phyloP scores from a whole-genome alignment of 2,329 filamentous ascomycete genomes.

The Ilyonectria robusta region DNA sequence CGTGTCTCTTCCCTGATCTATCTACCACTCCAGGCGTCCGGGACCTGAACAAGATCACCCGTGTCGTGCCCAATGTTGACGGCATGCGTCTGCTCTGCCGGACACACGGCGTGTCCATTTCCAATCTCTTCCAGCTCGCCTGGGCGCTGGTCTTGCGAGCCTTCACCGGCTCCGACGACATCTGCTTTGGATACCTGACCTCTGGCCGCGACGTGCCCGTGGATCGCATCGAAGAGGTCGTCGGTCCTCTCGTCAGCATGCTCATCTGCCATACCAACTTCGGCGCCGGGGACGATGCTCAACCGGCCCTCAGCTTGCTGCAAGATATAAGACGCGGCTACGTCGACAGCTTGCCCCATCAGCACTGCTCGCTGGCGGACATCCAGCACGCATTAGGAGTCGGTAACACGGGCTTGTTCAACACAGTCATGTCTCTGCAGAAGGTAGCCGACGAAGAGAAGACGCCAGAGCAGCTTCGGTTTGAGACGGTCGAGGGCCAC shows the following conservation, averaged over 20 bases:
- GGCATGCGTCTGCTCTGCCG: conserved; percentile 24
- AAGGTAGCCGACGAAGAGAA: not conserved
- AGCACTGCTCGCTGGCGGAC: conserved; percentile 9
- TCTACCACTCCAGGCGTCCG: not conserved
- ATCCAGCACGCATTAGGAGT: conserved; percentile 12
- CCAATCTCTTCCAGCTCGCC: conserved; percentile 30
- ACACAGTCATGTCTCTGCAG: conserved; percentile 15
- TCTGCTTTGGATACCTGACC: conserved; percentile 33
- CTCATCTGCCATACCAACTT: conserved; percentile 6
- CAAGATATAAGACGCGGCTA: conserved; percentile 2
- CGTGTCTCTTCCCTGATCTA: not conserved
- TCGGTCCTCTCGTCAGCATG: conserved; percentile 27
- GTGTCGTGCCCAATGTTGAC: not conserved
- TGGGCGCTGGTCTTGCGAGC: conserved; percentile 38
- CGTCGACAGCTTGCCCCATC: conserved; percentile 11
- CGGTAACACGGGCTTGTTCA: conserved; percentile 11
- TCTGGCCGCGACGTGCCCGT: conserved; percentile 28
- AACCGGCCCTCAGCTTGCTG: not conserved
- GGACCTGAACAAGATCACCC: not conserved
- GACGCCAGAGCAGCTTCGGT: not conserved
- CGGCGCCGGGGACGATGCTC: not conserved
- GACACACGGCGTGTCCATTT: conserved; percentile 27
- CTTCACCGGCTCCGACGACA: conserved; percentile 35
- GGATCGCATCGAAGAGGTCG: conserved; percentile 17
- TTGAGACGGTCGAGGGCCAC: not conserved